Evolutionary conservation across 768 basidiomycete species (phyloP).

Genomic region (Podaxis mareebaensis): DNA sequence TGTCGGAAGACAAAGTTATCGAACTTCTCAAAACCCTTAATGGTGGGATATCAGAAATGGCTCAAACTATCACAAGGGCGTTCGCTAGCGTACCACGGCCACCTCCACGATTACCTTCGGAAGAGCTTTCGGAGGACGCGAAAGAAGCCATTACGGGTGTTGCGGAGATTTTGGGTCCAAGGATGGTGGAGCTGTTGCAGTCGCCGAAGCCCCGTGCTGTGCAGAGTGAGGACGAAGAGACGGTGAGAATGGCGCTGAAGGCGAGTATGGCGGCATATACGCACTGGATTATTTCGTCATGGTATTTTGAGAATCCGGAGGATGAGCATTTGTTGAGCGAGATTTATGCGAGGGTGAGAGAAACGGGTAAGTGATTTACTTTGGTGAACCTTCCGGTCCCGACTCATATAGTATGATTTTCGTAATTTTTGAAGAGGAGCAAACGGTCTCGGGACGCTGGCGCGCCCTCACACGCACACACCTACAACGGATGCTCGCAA

Average conservation of each 20-base stretch:
- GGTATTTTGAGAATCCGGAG: conserved; percentile 52
- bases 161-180: conserved; percentile 33
- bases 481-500: conserved; percentile 38
- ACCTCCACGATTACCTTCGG: neutral
- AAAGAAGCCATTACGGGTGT: conserved; percentile 29
- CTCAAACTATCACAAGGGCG: conserved; percentile 1
- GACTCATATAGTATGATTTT: neutral
- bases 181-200: conserved; percentile 41
- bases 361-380: conserved; percentile 35
- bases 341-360: conserved; percentile 41
- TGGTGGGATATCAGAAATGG: neutral
- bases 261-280: conserved; percentile 46
- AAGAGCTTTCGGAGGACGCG: conserved; percentile 26
- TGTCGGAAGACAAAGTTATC: conserved; percentile 8
- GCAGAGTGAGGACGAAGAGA: neutral
- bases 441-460: conserved; percentile 56
- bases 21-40: neutral
- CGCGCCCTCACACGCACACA: conserved; percentile 53
- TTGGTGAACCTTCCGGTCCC: neutral
- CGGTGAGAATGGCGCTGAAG: conserved; percentile 44
- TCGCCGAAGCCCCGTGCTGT: conserved; percentile 16
- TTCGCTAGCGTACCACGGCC: neutral
- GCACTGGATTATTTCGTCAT: conserved; percentile 50
- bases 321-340: conserved; percentile 44
- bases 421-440: conserved; percentile 37